Base-by-base conservation (phyloP, 2,329 filamentous ascomycete species). In the Malbranchea zuffiana region DNA sequence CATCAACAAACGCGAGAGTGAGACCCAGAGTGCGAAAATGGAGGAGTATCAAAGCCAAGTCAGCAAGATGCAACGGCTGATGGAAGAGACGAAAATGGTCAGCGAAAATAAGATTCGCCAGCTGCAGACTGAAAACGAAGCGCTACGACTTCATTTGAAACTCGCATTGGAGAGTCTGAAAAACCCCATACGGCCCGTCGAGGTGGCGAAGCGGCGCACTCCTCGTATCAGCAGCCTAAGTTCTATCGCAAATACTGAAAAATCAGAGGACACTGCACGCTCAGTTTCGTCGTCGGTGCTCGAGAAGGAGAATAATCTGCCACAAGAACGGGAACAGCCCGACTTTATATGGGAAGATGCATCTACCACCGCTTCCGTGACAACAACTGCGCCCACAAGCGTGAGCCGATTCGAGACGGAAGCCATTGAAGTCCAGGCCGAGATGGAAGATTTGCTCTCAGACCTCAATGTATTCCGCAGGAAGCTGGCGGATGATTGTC, bases 21-120 rank as follows among this genome's bases (percentile, higher is more conserved):
- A 80, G 50, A 71, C 80, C 24, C 78, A 84, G 46, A 83, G 86
- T 45, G 84, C 90, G 57, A 80, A 80, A 49, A 67, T 98, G 16
- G 90, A 96, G 51, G 86, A 94, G 59, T 98, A 96, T 61, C 90
- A 98, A 65, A 78, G 78, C 46, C 82, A 87, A 51, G 90, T 98
- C 12, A 72, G 76, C 32, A 75, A 80, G 39, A 86, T 98, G 81
- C 86, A 96, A 60, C 78, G 87, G 42, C 75, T 93, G 60, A 95
- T 95, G 87, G 87, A 96, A 58, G 90, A 98, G 63, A 81, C 80
- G 45, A 77, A 81, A 42, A 80, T 92, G 58, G 82, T 96, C 10
- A 80, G 82, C 19, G 88, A 96, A 55, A 85, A 82, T 65, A 95
- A 94, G 70, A 94, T 98, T 55, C 79, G 85, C 48, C 84, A 81